Evolutionary conservation across 768 basidiomycete species (phyloP).

Genomic region (Holtermanniella nyarrowii): DNA sequence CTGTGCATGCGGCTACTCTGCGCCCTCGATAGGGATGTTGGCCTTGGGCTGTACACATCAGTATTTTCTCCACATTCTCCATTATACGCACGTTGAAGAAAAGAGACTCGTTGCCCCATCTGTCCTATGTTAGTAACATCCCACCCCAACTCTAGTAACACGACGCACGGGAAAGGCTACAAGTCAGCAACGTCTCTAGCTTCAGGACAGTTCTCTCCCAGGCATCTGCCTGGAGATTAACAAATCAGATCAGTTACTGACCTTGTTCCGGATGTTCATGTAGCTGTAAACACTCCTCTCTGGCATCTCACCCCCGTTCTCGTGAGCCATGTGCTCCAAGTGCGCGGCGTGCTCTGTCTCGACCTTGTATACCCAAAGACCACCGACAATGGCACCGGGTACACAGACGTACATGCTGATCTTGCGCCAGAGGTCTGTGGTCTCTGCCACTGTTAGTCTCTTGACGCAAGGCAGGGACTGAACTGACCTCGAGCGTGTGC

Average conservation of each 20-base stretch:
- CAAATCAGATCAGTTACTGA: constrained; percentile 8
- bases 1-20: neutral
- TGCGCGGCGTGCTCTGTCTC: constrained; percentile 38
- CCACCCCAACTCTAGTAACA: constrained; percentile 3
- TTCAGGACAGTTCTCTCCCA: neutral
- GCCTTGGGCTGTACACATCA: constrained; percentile 25
- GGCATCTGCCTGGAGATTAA: neutral
- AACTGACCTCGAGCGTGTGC: constrained; percentile 32
- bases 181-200: neutral
- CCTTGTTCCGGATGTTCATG: constrained; percentile 42
- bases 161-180: constrained; percentile 12
- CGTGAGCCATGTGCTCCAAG: constrained; percentile 27
- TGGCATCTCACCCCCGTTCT: constrained; percentile 31
- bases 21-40: constrained; percentile 31
- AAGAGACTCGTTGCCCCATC: constrained; percentile 34
- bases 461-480: neutral
- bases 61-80: neutral
- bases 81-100: constrained; percentile 40
- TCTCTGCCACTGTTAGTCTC: constrained; percentile 13
- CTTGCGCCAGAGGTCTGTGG: constrained; percentile 38
- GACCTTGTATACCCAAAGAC: constrained; percentile 35
- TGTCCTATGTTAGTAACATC: constrained; percentile 2
- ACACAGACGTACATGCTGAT: constrained; percentile 39
- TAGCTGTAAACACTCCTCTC: constrained; percentile 38
- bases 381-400: constrained; percentile 33